Conservation (phyloP, 2,329 filamentous ascomycete species). For the Colletotrichum costaricense region DNA sequence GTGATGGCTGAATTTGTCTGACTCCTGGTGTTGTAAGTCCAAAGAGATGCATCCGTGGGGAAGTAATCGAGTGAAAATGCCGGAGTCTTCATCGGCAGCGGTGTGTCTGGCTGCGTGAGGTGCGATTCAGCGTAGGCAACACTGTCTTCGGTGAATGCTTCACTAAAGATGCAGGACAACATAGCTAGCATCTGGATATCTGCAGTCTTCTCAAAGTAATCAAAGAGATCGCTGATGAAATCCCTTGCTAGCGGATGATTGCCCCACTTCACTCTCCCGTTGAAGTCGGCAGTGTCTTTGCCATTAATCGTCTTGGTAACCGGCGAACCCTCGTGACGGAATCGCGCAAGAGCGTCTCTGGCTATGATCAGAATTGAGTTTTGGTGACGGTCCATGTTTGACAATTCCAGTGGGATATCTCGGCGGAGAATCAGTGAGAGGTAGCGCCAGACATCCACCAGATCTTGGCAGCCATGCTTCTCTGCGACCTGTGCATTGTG, state of each 20-base stretch:
- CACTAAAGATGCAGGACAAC: constrained; percentile 77
- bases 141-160: constrained; percentile 65
- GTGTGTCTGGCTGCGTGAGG: constrained; percentile 69
- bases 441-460: constrained; percentile 87
- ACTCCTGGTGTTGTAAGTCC: constrained; percentile 63
- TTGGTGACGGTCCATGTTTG: constrained; percentile 63
- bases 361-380: constrained; percentile 78
- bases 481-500: constrained; percentile 86
- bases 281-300: constrained; percentile 48
- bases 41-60: constrained; percentile 66
- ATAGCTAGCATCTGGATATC: constrained; percentile 79
- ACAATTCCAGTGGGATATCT: constrained; percentile 77
- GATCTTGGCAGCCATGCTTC: constrained; percentile 75
- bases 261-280: constrained; percentile 76
- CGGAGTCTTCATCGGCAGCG: constrained; percentile 72
- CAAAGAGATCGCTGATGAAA: constrained; percentile 72
- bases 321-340: constrained; percentile 35
- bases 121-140: constrained; percentile 68
- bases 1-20: constrained; percentile 65
- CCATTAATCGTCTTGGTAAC: constrained; percentile 28
- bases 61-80: constrained; percentile 77
- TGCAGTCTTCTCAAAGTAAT: constrained; percentile 70
- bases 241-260: constrained; percentile 71
- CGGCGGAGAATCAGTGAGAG: constrained; percentile 81
- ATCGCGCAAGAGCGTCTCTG: constrained; percentile 65